phyloP scores from a whole-genome alignment of 345 rosid species.

The Combretum micranthum region DNA sequence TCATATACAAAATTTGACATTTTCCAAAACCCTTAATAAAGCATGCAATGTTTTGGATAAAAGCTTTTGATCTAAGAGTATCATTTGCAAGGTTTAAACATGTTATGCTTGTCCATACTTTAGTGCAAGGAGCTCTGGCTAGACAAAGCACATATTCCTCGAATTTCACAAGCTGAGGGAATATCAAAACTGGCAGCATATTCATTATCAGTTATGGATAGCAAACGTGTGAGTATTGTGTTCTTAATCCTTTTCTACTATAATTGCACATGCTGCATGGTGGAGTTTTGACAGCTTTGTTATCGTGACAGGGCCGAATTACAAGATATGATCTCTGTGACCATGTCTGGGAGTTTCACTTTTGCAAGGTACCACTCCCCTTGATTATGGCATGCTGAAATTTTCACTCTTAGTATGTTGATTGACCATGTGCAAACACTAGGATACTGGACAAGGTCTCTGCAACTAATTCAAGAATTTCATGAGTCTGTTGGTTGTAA shows the following conservation, averaged over 20 bases:
- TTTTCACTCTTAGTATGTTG: too few relatives aligned
- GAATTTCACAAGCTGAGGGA: constrained; percentile 38
- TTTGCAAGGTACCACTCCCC: constrained; percentile 25
- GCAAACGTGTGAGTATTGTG: constrained; percentile 36
- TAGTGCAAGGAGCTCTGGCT: constrained; percentile 49
- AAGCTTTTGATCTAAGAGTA: too few relatives aligned
- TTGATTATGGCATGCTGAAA: too few relatives aligned
- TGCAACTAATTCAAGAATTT: too few relatives aligned
- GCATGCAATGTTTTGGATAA: too few relatives aligned
- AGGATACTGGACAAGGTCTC: too few relatives aligned
- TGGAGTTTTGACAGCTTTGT: not conserved
- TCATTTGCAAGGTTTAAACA: not conserved
- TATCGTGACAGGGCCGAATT: constrained; percentile 38
- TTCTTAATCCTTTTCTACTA: not conserved
- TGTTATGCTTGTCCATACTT: constrained; percentile 3
- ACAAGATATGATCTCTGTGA: constrained; percentile 50
- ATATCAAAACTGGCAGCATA: constrained; percentile 49
- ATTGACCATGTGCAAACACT: too few relatives aligned
- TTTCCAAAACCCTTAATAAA: too few relatives aligned
- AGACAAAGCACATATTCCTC: constrained; percentile 58
- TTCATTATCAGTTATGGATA: constrained; percentile 45
- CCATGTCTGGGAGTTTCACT: constrained; percentile 59
- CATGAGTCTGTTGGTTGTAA: too few relatives aligned
- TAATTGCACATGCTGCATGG: not conserved
- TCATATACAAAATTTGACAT: too few relatives aligned